phyloP scores from a whole-genome alignment of 2,329 filamentous ascomycete genomes.

The Penicillium sp. region DNA sequence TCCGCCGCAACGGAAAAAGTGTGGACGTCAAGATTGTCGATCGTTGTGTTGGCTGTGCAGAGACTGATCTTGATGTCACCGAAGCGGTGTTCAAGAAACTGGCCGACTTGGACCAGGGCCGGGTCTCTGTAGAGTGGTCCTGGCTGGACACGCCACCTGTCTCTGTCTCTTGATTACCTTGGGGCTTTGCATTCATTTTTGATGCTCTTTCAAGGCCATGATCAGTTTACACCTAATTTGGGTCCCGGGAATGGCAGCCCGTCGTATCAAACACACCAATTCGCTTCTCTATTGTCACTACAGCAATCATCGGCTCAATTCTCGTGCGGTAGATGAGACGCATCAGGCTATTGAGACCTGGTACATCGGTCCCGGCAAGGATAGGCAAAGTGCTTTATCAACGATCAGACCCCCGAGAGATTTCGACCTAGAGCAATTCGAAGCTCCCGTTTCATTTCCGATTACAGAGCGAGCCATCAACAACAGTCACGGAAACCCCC shows the following conservation, averaged over 20 bases:
- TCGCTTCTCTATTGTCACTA: slow-evolving; percentile 42
- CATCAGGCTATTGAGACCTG: slow-evolving; percentile 35
- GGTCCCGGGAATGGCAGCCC: slow-evolving; percentile 45
- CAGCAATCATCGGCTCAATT: slow-evolving; percentile 53
- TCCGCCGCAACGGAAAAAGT: slow-evolving; percentile 58
- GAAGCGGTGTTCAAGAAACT: slow-evolving; percentile 53
- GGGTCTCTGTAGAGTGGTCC: slow-evolving; percentile 55
- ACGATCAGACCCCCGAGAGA: too few species aligned
- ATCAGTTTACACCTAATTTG: slow-evolving; percentile 43
- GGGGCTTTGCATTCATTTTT: background rate
- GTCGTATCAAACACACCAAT: background rate
- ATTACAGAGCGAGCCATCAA: slow-evolving; percentile 68
- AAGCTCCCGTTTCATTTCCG: slow-evolving; percentile 61
- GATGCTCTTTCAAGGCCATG: background rate
- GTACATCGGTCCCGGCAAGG: slow-evolving; percentile 27
- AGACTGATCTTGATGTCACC: slow-evolving; percentile 56
- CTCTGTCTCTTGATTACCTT: slow-evolving; percentile 5
- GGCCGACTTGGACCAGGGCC: slow-evolving; percentile 51
- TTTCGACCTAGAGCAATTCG: slow-evolving; percentile 54
- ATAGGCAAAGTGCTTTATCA: slow-evolving; percentile 30
- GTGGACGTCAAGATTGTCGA: slow-evolving; percentile 70
- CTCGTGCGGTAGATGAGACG: slow-evolving; percentile 52
- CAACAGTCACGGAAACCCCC: slow-evolving; percentile 63
- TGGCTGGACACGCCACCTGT: slow-evolving; percentile 51
- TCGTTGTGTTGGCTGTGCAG: slow-evolving; percentile 60